phyloP scores from a whole-genome alignment of 352 stramenopile species.

The Phytophthora idaei region DNA sequence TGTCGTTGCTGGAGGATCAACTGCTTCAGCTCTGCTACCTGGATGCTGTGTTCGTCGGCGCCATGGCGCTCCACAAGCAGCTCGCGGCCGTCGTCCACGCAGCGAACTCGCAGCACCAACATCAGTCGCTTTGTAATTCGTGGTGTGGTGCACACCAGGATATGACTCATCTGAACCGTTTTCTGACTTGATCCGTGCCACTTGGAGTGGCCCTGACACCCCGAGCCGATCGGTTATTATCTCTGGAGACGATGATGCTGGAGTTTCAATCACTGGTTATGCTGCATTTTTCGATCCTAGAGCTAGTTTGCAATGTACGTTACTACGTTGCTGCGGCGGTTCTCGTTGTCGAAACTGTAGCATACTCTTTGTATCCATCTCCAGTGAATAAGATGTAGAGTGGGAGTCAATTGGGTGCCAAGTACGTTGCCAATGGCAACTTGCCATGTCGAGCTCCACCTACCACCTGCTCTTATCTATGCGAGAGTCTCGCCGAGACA shows the following conservation, averaged over 20 bases:
- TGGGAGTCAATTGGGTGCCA: slow-evolving; percentile 18
- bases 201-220: too few species aligned
- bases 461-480: too few species aligned
- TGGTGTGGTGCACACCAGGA: slow-evolving; percentile 13
- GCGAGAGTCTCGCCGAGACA: too few species aligned
- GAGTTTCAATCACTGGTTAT: not conserved
- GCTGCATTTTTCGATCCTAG: not conserved
- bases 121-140: slow-evolving; percentile 10
- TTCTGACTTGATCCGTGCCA: slow-evolving; percentile 22
- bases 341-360: slow-evolving; percentile 1
- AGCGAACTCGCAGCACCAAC: slow-evolving; percentile 53
- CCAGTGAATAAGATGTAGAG: slow-evolving; percentile 26
- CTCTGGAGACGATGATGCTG: too few species aligned
- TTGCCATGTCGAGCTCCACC: too few species aligned
- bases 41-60: slow-evolving; percentile 41
- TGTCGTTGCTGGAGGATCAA: slow-evolving; percentile 44
- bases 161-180: slow-evolving; percentile 21
- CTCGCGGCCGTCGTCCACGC: slow-evolving; percentile 61
- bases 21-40: slow-evolving; percentile 57
- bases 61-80: slow-evolving; percentile 53
- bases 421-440: slow-evolving; percentile 13
- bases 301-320: not conserved
- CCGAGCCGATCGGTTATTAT: too few species aligned
- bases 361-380: slow-evolving; percentile 18
- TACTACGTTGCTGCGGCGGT: not conserved